Base-by-base conservation (phyloP, 371 early-diverging fungal genomes). In the Apophysomyces elegans region DNA sequence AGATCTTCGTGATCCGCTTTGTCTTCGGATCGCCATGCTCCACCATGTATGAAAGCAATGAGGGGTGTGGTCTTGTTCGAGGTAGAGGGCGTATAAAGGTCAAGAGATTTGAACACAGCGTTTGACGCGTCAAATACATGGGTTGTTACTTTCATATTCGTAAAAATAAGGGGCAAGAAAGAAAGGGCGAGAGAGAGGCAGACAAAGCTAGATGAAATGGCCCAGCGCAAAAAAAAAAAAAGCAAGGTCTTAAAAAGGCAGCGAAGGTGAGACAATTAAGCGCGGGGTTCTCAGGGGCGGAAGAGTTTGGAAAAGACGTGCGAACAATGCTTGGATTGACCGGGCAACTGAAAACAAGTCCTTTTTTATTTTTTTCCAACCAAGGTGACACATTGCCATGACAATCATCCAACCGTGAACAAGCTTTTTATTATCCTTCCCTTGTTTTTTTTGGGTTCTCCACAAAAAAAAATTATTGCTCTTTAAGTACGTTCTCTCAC, bases 11-110 rank as follows among this genome's bases (percentile, higher is more conserved):
- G 89, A 32, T 85, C 86, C 26, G 71, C 64, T 70, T 93, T 92
- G 72, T 92, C 91, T 63, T 91, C 92, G 0, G 88, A 78, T 21
- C 91, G 80, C 95, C 95, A 95, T 5, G 93, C 92, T 6, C 95
- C 95, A 37, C 95, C 94, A 72, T 93, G 93, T 16, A 93, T 73
- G 73, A 88, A 90, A 5, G 92, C 84, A 7, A 89, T 63, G 8
- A 93, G 66, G 3, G 91, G 86, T 2, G 70, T 59, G 1, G 38
- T 8, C 2, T 60, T 39, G n/a, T 46, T 59, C 1, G 59, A 65
- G 16, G 62, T 21, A 18, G 47, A 39, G 2, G 72, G 56, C 21
- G 58, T 57, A 37, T 82, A 82, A 2, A 82, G 32, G 45, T 82
- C 82, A 4, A 78, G 46, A 12, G 72, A 65, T 3, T 62, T 56